Conservation (phyloP, 1,284 basidiomycete genomes). For the Ustilago bromivora region DNA sequence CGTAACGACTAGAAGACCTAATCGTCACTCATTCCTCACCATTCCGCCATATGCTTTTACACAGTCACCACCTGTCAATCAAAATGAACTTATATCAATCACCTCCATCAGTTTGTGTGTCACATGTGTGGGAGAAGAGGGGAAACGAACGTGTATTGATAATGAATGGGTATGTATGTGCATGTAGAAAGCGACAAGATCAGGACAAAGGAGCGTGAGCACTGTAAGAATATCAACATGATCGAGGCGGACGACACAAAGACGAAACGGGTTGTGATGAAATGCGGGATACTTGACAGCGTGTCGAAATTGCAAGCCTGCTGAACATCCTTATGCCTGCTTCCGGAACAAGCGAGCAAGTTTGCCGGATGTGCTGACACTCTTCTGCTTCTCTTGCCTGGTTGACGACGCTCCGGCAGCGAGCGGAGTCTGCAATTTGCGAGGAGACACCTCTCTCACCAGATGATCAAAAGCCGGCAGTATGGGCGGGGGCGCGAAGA, state of each 20-base stretch:
- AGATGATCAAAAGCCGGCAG: conserved; percentile 10
- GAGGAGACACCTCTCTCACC: background rate
- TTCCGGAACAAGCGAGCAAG: conserved; percentile 30
- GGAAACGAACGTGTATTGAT: background rate
- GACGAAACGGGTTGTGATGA: background rate
- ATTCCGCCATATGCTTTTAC: background rate
- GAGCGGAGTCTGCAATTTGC: conserved; percentile 2
- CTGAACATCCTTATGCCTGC: background rate
- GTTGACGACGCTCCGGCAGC: background rate
- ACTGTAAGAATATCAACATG: background rate
- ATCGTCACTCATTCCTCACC: background rate
- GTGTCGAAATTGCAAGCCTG: background rate
- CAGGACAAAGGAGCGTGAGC: background rate
- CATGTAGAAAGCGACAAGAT: background rate
- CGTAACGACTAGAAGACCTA: background rate
- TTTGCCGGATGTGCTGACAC: conserved; percentile 9
- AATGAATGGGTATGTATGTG: background rate
- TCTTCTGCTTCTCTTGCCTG: conserved; percentile 12
- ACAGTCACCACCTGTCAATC: background rate
- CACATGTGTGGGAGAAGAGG: background rate
- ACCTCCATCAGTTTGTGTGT: background rate
- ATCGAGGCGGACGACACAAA: background rate
- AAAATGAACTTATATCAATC: background rate
- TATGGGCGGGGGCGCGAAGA: conserved; percentile 15
- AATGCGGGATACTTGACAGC: background rate